Evolutionary conservation across 2,329 filamentous ascomycete species (phyloP).

Genomic region (Trichoderma brevicompactum): DNA sequence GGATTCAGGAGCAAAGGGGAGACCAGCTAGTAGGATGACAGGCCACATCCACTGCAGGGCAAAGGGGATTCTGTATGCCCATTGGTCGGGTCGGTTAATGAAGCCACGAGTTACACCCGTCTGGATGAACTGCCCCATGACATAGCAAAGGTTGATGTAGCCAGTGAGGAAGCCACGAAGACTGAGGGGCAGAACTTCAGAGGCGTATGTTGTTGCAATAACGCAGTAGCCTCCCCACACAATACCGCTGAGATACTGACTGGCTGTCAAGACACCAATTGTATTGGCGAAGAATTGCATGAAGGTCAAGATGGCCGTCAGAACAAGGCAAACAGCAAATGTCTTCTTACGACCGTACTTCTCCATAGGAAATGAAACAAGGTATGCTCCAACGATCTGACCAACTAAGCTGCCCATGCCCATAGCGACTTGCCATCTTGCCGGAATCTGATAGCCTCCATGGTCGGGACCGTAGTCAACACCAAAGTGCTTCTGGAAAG

Average conservation of each 20-base stretch:
- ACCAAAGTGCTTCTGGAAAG: conserved; percentile 20
- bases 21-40: conserved; percentile 44
- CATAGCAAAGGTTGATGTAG: conserved; percentile 54
- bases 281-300: conserved; percentile 52
- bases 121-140: conserved; percentile 51
- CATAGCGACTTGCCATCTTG: conserved; percentile 56
- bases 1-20: conserved; percentile 50
- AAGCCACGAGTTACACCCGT: conserved; percentile 39
- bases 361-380: conserved; percentile 38
- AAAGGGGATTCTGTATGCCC: conserved; percentile 54
- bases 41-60: conserved; percentile 56
- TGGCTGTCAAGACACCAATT: conserved; percentile 45
- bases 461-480: conserved; percentile 27
- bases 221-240: conserved; percentile 53
- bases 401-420: conserved; percentile 51
- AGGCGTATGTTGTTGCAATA: conserved; percentile 52
- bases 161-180: conserved; percentile 51
- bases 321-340: conserved; percentile 41
- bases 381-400: conserved; percentile 51
- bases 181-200: conserved; percentile 46
- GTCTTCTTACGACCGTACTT: conserved; percentile 49
- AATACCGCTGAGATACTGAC: conserved; percentile 52
- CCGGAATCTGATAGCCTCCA: conserved; percentile 45
- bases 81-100: conserved; percentile 43
- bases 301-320: conserved; percentile 49